Percentiles rank a stretch among this genome's conserved stretches.
phyloP scores from a whole-genome alignment of 768 basidiomycete genomes.

The Leccinum rimulosum region DNA sequence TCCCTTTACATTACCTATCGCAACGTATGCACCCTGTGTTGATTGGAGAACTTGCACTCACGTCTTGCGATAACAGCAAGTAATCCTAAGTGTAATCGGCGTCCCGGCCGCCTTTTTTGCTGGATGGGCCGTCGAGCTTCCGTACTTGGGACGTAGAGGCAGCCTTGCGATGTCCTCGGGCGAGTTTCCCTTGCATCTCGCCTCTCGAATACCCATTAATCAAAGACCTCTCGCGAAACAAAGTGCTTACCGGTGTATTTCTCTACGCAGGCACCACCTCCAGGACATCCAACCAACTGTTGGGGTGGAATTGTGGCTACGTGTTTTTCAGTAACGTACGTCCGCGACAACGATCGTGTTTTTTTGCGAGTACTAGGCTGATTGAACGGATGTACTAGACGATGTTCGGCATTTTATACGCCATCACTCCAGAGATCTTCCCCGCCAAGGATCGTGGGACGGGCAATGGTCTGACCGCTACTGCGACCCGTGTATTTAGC shows the following conservation, averaged over 20 bases:
- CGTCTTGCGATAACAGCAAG: slow-evolving; percentile 44
- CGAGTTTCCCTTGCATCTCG: slow-evolving; percentile 34
- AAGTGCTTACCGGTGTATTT: slow-evolving; percentile 72
- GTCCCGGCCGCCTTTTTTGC: slow-evolving; percentile 72
- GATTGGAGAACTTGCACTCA: not conserved
- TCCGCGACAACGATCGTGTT: not conserved
- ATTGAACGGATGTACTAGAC: slow-evolving; percentile 37
- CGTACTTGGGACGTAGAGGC: slow-evolving; percentile 61
- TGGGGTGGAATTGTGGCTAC: slow-evolving; percentile 82
- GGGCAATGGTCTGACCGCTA: slow-evolving; percentile 62
- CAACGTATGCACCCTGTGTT: slow-evolving; percentile 42
- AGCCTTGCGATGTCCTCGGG: slow-evolving; percentile 63
- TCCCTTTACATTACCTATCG: slow-evolving; percentile 71
- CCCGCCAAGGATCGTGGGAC: slow-evolving; percentile 73
- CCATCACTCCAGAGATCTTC: slow-evolving; percentile 67
- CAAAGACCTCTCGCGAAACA: slow-evolving; percentile 45
- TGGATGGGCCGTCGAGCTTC: slow-evolving; percentile 67
- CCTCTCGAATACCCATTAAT: slow-evolving; percentile 30
- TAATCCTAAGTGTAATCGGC: slow-evolving; percentile 65
- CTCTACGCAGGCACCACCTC: slow-evolving; percentile 76
- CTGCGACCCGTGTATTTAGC: slow-evolving; percentile 62
- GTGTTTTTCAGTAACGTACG: slow-evolving; percentile 59
- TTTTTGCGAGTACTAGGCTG: not conserved
- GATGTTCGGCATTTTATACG: slow-evolving; percentile 77
- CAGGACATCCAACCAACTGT: slow-evolving; percentile 58